Evolutionary conservation across 2,329 filamentous ascomycete genomes (phyloP), one percentile per base, ranked within the genome.

Genomic region (Colletotrichum chlorophyti): DNA sequence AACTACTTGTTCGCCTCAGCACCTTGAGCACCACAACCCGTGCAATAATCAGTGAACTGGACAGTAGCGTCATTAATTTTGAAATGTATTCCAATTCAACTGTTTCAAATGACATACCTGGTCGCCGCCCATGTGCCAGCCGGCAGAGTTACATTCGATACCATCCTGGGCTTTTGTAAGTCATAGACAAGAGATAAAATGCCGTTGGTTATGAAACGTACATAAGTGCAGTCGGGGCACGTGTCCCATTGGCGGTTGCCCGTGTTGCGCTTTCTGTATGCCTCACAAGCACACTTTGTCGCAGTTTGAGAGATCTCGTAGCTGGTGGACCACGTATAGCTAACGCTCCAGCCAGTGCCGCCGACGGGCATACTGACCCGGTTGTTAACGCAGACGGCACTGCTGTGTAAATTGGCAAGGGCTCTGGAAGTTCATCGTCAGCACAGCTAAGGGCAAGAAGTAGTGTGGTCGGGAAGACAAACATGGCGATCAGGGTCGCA

Each of bases 181-280:
- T 29, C 24, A 31, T 4, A 29, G 4, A 26, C 6, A 15, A n/a
- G 23, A 10, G 15, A 35, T 8, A n/a, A 6, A 17, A 19, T 17
- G 34, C 9, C 17, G 11, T 6, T 31, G n/a, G 24, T 4, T 10
- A 7, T 7, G 6, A 5, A 32, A 8, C 31, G 3, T 23, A 42
- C 49, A 9, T 48, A 60, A 2, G 11, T 41, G 37, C 55, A 62
- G 24, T 62, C 60, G n/a, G 51, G 50, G 41, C 60, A 62, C 15
- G 32, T 53, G 26, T 62, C 60, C 60, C 55, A 62, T 21, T 58
- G 53, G 19, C 58, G 58, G 49, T 46, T 61, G 19, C 61, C 61
- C 3, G 61, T 63, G 53, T 60, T 60, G 37, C 60, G 60, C 15
- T 17, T 19, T 15, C 21, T 47, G 42, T 60, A 62, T 6, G 32